Conservation (phyloP, 2,329 filamentous ascomycete genomes). For the Fusarium phyllophilum region DNA sequence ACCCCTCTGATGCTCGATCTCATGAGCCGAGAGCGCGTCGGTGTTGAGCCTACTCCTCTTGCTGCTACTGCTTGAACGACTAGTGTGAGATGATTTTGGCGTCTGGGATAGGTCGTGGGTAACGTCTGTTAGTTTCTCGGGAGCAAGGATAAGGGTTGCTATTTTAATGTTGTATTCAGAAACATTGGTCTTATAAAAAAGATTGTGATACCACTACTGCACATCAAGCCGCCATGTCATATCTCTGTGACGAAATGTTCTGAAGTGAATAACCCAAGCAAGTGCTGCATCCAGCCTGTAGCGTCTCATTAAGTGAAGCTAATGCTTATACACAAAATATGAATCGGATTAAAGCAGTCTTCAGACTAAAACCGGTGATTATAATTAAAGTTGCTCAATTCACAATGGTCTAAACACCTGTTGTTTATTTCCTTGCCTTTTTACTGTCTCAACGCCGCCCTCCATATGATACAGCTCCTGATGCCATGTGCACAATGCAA, state of each 20-base stretch:
- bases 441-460: conserved; percentile 3
- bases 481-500: neutral
- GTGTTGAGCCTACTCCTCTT: conserved; percentile 75
- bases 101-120: conserved; percentile 30
- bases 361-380: neutral
- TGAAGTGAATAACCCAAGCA: neutral
- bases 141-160: conserved; percentile 20
- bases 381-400: conserved; percentile 15
- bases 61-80: conserved; percentile 57
- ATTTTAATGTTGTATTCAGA: conserved; percentile 3
- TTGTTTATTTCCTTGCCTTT: conserved; percentile 6
- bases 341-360: neutral
- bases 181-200: neutral
- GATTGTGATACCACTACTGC: neutral
- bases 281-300: neutral
- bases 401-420: conserved; percentile 2
- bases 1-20: conserved; percentile 90
- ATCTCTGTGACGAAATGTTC: neutral
- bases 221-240: neutral
- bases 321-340: neutral
- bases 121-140: conserved; percentile 17
- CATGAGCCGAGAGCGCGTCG: conserved; percentile 92
- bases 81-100: conserved; percentile 24
- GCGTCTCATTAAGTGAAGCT: neutral
- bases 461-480: neutral